Evolutionary conservation across 2,329 filamentous ascomycete genomes (phyloP), one percentile per base, ranked within the genome.

Genomic region (Neonectria faginata): DNA sequence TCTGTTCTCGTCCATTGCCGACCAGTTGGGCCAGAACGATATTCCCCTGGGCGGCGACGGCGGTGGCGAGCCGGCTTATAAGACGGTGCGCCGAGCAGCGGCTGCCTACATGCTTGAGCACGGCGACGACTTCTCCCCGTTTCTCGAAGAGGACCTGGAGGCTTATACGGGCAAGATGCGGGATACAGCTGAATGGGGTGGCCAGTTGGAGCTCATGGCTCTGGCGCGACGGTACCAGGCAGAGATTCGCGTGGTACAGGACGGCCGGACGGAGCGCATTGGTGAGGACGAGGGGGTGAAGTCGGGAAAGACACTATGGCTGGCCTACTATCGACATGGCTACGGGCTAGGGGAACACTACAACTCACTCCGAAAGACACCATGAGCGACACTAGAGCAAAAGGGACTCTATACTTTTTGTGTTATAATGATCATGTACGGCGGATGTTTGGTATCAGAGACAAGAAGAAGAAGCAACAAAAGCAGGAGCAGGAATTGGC

Each of bases 281-380:
- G 83, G 80, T 16, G 76, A 79, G 29, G 80, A 79, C 4, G 79
- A 82, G 56, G 83, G 80, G 22, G 77, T 79, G 57, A 83, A 81
- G 69, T 86, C 86, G 71, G 88, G 87, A 70, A 85, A 76, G 73
- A 74, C 72, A 41, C 41, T 97, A 55, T 98, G 96, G 95, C 79
- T 99, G 79, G 95, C 94, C 39, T 99, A 98, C 79, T 98, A 98
- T 79, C 87, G 92, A 73, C 94, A 97, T 81, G 93, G 92, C 53
- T 98, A 97, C 78, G 95, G 95, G 1, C 82, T 99, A 54, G 96
- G 96, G 12, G 96, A 98, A 82, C 96, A 99, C 81, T 99, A 99
- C 80, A 99, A 99, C 77, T 97, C 94, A 57, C 80, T 99, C 76
- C 79, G 88, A 71, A 86, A 83, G 74, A 74, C 74, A 69, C 68